A percentile compares a stretch with the other conserved stretches of the same genome.
phyloP scores from a whole-genome alignment of 2,329 filamentous ascomycete species.

The Ascochyta clinopodiicola region DNA sequence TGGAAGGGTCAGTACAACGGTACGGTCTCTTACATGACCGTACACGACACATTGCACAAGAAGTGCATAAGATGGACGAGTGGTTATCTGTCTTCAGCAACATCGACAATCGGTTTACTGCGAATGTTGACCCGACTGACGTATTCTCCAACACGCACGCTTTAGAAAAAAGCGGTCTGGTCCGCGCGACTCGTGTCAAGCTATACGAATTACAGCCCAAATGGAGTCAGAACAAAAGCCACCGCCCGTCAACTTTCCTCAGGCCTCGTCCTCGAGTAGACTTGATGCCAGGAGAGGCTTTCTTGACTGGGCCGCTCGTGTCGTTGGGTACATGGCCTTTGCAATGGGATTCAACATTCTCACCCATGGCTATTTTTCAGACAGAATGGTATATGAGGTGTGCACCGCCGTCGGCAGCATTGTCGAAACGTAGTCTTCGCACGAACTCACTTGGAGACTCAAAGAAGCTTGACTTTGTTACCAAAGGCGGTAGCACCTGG shows the following conservation, averaged over 20 bases:
- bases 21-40: conserved; percentile 23
- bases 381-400: conserved; percentile 26
- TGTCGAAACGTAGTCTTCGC: conserved; percentile 19
- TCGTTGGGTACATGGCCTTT: conserved; percentile 34
- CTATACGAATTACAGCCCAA: conserved; percentile 8
- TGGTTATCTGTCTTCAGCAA: conserved; percentile 25
- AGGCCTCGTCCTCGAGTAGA: conserved; percentile 16
- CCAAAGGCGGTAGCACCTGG: conserved; percentile 34
- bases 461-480: conserved; percentile 36
- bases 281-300: conserved; percentile 24
- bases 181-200: conserved; percentile 17
- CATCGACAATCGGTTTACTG: conserved; percentile 24
- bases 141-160: conserved; percentile 32
- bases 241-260: conserved; percentile 3
- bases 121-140: conserved; percentile 31
- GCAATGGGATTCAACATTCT: conserved; percentile 37
- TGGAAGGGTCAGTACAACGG: conserved; percentile 30
- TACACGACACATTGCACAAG: conserved; percentile 25
- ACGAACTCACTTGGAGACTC: conserved; percentile 27
- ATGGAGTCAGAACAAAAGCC: neutral
- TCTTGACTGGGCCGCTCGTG: conserved; percentile 30
- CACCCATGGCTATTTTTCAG: conserved; percentile 25
- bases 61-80: conserved; percentile 31
- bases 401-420: neutral
- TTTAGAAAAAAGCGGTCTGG: conserved; percentile 31